Conservation (phyloP, 2,329 filamentous ascomycete species). For the Fusarium nygamai region DNA sequence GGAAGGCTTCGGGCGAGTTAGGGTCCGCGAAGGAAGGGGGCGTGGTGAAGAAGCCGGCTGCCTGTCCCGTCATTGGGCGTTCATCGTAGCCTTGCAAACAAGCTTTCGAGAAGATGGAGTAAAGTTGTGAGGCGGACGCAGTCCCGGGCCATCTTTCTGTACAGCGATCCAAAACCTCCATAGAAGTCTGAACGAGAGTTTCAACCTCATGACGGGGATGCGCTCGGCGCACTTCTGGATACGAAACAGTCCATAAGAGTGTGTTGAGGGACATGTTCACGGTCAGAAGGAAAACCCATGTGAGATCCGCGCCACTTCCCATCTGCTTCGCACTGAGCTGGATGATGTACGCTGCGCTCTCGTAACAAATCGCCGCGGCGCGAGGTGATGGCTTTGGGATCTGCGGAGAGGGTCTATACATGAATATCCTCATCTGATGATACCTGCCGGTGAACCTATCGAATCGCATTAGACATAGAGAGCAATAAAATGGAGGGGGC, state of each 20-base stretch:
- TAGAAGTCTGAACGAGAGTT: constrained; percentile 74
- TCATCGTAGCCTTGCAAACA: constrained; percentile 89
- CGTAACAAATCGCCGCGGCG: constrained; percentile 85
- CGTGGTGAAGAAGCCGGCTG: constrained; percentile 48
- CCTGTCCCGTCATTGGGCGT: constrained; percentile 46
- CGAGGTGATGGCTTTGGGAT: constrained; percentile 82
- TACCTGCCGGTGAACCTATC: constrained; percentile 73
- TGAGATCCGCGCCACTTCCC: constrained; percentile 79
- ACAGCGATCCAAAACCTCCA: constrained; percentile 82
- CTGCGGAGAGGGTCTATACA: constrained; percentile 92
- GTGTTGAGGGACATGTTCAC: constrained; percentile 94
- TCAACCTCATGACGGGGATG: constrained; percentile 81
- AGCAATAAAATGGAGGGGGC: not conserved
- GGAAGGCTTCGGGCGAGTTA: constrained; percentile 46
- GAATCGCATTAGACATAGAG: constrained; percentile 14
- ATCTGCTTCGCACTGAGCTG: constrained; percentile 84
- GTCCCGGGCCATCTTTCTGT: constrained; percentile 94
- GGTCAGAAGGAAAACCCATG: constrained; percentile 91
- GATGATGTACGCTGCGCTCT: constrained; percentile 84
- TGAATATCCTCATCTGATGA: constrained; percentile 87
- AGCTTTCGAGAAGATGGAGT: constrained; percentile 84
- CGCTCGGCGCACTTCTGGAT: constrained; percentile 79
- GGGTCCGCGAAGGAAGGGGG: constrained; percentile 47
- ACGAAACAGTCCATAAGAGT: constrained; percentile 90
- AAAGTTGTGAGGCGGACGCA: constrained; percentile 83